Evolutionary conservation across 257 asterid species (phyloP).

Genomic region (Asclepias syriaca): DNA sequence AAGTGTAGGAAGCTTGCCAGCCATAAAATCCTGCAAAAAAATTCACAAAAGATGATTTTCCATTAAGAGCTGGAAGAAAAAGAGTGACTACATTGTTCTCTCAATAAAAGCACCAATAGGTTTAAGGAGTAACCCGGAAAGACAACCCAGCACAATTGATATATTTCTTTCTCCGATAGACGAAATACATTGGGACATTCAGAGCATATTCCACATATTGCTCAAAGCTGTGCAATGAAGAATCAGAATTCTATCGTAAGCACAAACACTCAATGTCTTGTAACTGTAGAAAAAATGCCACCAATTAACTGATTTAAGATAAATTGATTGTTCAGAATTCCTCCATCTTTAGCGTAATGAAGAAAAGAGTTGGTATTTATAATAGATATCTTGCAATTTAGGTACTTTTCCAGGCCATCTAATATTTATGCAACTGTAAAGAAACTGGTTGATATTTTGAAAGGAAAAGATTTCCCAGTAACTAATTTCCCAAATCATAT

Average conservation of each 20-base stretch:
- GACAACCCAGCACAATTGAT: conserved; percentile 85
- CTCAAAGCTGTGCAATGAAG: conserved; percentile 69
- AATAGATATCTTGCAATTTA: not conserved
- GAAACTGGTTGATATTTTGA: not conserved
- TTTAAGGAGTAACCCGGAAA: conserved; percentile 56
- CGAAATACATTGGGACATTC: conserved; percentile 98
- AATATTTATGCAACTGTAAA: not conserved
- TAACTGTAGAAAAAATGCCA: not conserved
- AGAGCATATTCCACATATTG: conserved; percentile 96
- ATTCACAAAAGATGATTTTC: conserved; percentile 14
- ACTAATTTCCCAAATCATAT: not conserved
- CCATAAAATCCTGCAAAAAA: conserved; percentile 77
- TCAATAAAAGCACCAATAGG: conserved; percentile 15
- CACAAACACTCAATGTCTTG: conserved; percentile 10
- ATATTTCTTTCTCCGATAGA: conserved; percentile 76
- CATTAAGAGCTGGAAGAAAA: conserved; percentile 1
- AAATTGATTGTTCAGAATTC: no score
- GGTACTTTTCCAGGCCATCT: not conserved
- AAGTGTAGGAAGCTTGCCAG: conserved; percentile 84
- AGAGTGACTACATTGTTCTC: conserved; percentile 8
- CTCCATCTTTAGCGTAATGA: not conserved
- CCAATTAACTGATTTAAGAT: not conserved
- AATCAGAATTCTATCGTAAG: conserved; percentile 11
- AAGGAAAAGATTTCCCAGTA: not conserved
- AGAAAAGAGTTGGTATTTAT: not conserved